A percentile compares a stretch with the other conserved stretches of the same genome.
These are phyloP conservation scores for Populus hybrid DNA, from an alignment of 441 rosid species.

Conservation along the genomic window DNA sequence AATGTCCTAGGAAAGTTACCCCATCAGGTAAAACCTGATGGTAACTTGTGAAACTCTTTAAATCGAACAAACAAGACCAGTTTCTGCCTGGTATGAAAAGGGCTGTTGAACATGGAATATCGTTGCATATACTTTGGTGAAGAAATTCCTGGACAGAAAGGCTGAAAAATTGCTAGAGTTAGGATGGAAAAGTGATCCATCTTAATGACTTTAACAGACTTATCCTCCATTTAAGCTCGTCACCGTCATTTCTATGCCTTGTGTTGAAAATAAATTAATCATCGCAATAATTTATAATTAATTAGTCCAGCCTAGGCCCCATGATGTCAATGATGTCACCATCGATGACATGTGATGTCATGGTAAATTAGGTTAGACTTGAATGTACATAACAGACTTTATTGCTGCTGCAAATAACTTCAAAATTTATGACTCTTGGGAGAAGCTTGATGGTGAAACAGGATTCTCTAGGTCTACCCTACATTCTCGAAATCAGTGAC, in stretches of 20 bases:
- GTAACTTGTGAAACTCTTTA: no score
- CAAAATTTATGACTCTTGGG: neutral
- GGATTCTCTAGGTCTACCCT: neutral
- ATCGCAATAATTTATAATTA: neutral
- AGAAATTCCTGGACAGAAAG: no score
- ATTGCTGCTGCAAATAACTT: neutral
- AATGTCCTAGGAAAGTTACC: no score
- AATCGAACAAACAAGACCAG: no score
- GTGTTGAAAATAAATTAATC: neutral
- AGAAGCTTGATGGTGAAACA: neutral
- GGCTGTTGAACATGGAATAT: no score
- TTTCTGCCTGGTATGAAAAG: no score
- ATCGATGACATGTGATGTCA: slow-evolving; percentile 16
- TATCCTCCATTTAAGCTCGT: neutral
- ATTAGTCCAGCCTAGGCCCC: slow-evolving; percentile 16
- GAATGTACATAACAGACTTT: neutral
- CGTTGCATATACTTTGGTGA: neutral
- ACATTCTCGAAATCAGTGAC: slow-evolving; percentile 7
- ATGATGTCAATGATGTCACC: slow-evolving; percentile 13
- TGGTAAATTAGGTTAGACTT: slow-evolving; percentile 14
- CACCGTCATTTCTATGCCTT: neutral
- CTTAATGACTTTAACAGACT: no score
- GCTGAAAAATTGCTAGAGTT: no score
- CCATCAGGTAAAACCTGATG: no score
- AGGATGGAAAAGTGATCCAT: no score